Evolutionary conservation across 1,284 basidiomycete species (phyloP).

Genomic region (Papiliotrema laurentii): DNA sequence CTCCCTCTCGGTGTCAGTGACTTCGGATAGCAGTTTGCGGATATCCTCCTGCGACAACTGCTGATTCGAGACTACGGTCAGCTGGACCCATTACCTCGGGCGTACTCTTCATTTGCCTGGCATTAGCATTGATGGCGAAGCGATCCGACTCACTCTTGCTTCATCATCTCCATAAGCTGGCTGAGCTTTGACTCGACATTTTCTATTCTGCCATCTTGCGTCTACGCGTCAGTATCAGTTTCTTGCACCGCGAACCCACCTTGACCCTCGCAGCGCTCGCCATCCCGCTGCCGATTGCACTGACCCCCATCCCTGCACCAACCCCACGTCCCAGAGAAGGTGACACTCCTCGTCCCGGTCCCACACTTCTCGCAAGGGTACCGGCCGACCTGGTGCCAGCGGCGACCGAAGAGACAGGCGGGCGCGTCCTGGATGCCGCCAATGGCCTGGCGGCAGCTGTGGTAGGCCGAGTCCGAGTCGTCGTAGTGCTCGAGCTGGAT

Average conservation of each 20-base stretch:
- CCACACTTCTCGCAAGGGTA: constrained; percentile 17
- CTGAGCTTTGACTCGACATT: constrained; percentile 38
- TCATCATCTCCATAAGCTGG: constrained; percentile 29
- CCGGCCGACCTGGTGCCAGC: constrained; percentile 8
- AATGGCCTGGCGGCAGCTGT: constrained; percentile 1
- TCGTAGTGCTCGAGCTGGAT: constrained; percentile 5
- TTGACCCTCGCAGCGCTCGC: constrained; percentile 31
- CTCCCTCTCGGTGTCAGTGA: constrained; percentile 38
- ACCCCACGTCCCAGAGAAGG: background rate
- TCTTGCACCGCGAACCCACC: constrained; percentile 7
- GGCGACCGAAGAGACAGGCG: constrained; percentile 16
- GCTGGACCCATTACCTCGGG: background rate
- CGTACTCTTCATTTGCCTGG: constrained; percentile 28
- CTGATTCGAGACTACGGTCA: constrained; percentile 9
- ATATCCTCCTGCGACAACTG: constrained; percentile 35
- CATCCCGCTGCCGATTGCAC: constrained; percentile 26
- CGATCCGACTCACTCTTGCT: constrained; percentile 14
- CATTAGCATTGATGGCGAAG: background rate
- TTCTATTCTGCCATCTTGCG: constrained; percentile 16
- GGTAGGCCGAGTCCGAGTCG: constrained; percentile 6
- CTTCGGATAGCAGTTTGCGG: constrained; percentile 28
- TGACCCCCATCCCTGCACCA: constrained; percentile 7
- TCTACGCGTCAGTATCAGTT: background rate
- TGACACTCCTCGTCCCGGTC: background rate
- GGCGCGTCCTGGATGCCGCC: constrained; percentile 9